A percentile compares a stretch with the other conserved stretches of the same genome.
Evolutionary conservation across 768 basidiomycete species (phyloP).

Genomic region (Antrodiella citrinella): DNA sequence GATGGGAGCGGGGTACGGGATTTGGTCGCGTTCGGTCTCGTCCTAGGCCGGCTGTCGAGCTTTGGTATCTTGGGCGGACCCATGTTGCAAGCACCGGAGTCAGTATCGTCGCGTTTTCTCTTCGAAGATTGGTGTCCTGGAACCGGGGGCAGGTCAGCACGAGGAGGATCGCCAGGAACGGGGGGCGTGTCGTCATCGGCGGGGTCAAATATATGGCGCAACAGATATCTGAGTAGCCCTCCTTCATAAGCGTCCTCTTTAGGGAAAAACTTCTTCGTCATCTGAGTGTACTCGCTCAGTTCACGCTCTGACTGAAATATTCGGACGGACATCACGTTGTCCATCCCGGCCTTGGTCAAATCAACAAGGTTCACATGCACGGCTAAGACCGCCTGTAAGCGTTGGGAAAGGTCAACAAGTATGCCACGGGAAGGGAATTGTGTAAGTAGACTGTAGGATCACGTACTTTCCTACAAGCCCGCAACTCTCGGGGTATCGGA

Average conservation of each 20-base stretch:
- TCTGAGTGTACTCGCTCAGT: not conserved
- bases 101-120: not conserved
- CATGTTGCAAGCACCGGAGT: not conserved
- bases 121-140: too few relatives aligned
- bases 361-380: not conserved
- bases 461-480: not conserved
- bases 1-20: too few relatives aligned
- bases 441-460: too few relatives aligned
- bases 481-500: not conserved
- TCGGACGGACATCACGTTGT: not conserved
- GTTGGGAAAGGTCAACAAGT: not conserved
- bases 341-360: not conserved
- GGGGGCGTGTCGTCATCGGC: too few relatives aligned
- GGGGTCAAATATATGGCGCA: not conserved
- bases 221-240: not conserved
- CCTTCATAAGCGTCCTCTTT: not conserved
- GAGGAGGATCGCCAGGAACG: not conserved
- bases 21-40: too few relatives aligned
- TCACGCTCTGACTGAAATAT: not conserved
- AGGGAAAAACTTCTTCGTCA: not conserved
- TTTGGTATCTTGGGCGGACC: too few relatives aligned
- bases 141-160: too few relatives aligned
- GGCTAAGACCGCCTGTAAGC: not conserved
- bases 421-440: too few relatives aligned
- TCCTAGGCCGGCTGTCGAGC: too few relatives aligned